A percentile compares a stretch with the other conserved stretches of the same genome.
Conservation (phyloP, 2,329 filamentous ascomycete species). For the Cytospora piceae region DNA sequence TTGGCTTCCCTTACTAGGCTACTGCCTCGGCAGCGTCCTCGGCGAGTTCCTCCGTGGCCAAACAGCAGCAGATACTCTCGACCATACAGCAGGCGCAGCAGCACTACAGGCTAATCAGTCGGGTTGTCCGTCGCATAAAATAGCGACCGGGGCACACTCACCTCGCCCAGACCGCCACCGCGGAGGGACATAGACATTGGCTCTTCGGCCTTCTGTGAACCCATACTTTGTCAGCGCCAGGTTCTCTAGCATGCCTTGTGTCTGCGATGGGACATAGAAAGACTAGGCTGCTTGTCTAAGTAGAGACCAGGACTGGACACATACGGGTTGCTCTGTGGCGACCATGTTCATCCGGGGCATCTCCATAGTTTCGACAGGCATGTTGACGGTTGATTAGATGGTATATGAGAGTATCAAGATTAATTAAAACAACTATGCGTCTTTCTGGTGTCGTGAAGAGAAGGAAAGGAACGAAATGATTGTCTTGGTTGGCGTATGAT, state of each 20-base stretch:
- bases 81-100: conserved; percentile 18
- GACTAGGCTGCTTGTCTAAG: conserved; percentile 4
- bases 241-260: neutral
- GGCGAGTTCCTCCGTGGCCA: conserved; percentile 32
- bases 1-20: conserved; percentile 29
- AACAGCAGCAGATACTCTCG: conserved; percentile 35
- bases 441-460: neutral
- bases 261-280: neutral
- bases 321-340: conserved; percentile 36
- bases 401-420: neutral
- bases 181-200: conserved; percentile 35
- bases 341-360: conserved; percentile 29
- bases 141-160: conserved; percentile 5
- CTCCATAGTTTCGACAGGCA: conserved; percentile 29
- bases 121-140: neutral
- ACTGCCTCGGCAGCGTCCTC: conserved; percentile 33
- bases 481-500: conserved; percentile 9
- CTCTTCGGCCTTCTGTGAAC: conserved; percentile 30
- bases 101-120: conserved; percentile 10
- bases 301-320: conserved; percentile 29
- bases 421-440: neutral
- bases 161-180: conserved; percentile 34
- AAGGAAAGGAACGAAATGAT: neutral
- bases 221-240: neutral
- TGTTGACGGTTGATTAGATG: conserved; percentile 21